Evolutionary conservation across 2,329 filamentous ascomycete species (phyloP), one percentile per base, ranked within the genome.

Genomic region (Talaromyces sp.): DNA sequence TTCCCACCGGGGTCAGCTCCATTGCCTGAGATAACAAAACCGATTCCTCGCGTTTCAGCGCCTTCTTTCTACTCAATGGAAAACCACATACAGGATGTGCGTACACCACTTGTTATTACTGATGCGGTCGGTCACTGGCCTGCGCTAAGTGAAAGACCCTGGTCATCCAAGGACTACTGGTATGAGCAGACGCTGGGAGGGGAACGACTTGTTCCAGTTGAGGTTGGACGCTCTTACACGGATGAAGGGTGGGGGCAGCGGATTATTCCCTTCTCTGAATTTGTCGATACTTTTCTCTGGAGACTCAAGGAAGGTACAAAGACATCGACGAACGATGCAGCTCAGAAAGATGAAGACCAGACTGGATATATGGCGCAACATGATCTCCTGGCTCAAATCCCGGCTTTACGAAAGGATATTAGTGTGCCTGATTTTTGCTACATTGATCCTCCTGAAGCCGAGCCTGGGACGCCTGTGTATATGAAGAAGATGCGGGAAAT

Each of bases 361-460:
- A 87, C 84, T 11, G 92, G 89, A 13, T 99, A 99, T 75, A 86
- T 99, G 52, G 95, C 95, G 9, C 95, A 99, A 74, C 92, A 98
- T 78, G 88, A 94, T 70, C 85, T 99, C 41, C 89, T 98, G 71
- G 78, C 84, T 0, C 95, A 98, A 74, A 89, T 99, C 13, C 93
- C 93, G 0, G 77, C 82, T 1, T 81, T 99, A 3, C 84, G 89
- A 15, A 82, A 85, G 66, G 94, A 98, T 76, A 91, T 98, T 63
- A 79, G 79, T 27, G 84, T 92, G 13, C 95, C 94, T 0, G 93
- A 98, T 75, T 92, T 91, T 74, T 96, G 92, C 82, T 96, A 90
- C 80, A 86, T 88, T 6, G 77, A 82, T 1, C 89, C 90, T 0
- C 89, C 91, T 1, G 74, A 73, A 0, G 79, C 80, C 0, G 85